phyloP scores from a whole-genome alignment of 2,329 filamentous ascomycete genomes.

The Penicillium sp. region DNA sequence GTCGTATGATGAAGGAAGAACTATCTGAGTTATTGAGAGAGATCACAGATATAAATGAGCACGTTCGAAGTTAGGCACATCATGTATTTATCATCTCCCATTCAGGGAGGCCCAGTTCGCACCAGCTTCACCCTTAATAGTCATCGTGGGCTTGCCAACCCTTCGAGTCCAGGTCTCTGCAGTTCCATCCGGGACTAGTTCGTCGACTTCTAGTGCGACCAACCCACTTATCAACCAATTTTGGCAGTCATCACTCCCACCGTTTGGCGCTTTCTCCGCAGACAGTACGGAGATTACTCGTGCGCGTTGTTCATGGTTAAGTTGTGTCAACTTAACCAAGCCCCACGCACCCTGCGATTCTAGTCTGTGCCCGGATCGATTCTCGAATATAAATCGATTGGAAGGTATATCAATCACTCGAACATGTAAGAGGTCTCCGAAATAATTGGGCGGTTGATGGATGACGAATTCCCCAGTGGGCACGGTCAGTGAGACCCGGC shows the following conservation, averaged over 20 bases:
- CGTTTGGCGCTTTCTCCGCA: background rate
- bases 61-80: too few species aligned
- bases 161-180: constrained; percentile 22
- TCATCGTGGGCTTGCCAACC: constrained; percentile 16
- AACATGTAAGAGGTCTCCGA: background rate
- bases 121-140: constrained; percentile 1
- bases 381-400: background rate
- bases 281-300: background rate
- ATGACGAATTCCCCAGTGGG: background rate
- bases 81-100: constrained; percentile 1
- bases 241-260: constrained; percentile 16
- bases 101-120: constrained; percentile 8
- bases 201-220: constrained; percentile 25
- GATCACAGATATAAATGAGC: too few species aligned
- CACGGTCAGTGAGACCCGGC: background rate
- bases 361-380: background rate
- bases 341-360: background rate
- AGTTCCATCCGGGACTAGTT: constrained; percentile 23
- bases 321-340: background rate
- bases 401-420: background rate
- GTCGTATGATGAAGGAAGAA: too few species aligned
- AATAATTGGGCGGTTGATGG: background rate
- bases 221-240: constrained; percentile 26
- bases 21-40: too few species aligned
- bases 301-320: background rate